Evolutionary conservation across 192 early-diverging fungal genomes (phyloP).

Genomic region (Podila horticola): DNA sequence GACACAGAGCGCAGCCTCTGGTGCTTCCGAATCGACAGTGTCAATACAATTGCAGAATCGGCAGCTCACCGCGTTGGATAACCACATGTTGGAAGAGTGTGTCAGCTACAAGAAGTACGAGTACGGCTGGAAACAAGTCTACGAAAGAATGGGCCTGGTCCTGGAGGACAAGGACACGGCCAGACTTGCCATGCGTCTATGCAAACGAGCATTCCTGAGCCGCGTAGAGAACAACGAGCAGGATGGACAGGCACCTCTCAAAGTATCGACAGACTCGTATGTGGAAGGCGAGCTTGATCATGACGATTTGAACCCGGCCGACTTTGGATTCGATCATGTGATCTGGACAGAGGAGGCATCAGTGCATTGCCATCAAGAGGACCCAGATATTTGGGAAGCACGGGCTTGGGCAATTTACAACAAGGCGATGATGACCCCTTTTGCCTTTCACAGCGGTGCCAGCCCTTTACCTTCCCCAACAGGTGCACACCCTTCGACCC

Average conservation of each 20-base stretch:
- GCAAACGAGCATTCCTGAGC: slow-evolving; percentile 26
- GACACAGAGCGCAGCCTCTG: neutral
- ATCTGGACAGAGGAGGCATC: neutral
- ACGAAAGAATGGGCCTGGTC: slow-evolving; percentile 30
- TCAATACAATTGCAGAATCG: slow-evolving; percentile 5
- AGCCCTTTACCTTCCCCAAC: slow-evolving; percentile 1
- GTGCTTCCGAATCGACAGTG: neutral
- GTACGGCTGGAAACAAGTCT: slow-evolving; percentile 31
- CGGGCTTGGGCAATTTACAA: slow-evolving; percentile 43
- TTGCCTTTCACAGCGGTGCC: neutral
- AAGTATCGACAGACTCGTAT: neutral
- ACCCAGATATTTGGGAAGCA: slow-evolving; percentile 38
- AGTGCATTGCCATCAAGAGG: neutral
- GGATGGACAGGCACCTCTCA: neutral
- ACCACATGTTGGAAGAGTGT: slow-evolving; percentile 38
- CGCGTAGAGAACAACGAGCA: slow-evolving; percentile 2
- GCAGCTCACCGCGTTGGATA: slow-evolving; percentile 20
- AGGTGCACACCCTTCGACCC: neutral
- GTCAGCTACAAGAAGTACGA: slow-evolving; percentile 34
- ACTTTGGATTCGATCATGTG: neutral
- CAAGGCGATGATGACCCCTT: slow-evolving; percentile 23
- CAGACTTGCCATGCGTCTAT: slow-evolving; percentile 29
- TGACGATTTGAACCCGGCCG: neutral
- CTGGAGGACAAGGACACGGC: slow-evolving; percentile 31
- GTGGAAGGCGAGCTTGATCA: neutral